Evolutionary conservation across 2,329 filamentous ascomycete genomes (phyloP).

Genomic region (Penicillium verrucosum): DNA sequence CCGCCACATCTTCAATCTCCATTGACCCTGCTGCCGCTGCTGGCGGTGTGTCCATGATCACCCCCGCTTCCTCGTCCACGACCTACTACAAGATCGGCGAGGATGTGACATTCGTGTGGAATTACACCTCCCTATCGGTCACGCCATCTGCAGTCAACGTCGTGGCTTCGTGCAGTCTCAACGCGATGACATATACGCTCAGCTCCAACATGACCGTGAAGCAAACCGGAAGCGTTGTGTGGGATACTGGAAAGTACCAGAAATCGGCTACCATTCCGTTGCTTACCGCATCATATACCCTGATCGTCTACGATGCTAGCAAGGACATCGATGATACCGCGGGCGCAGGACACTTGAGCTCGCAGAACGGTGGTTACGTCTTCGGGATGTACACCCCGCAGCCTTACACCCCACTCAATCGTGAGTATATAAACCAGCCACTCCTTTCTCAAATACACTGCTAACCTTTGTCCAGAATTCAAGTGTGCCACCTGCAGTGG

Average conservation of each 20-base stretch:
- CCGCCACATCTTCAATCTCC: slow-evolving; percentile 36
- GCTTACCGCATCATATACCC: slow-evolving; percentile 60
- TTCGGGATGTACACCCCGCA: slow-evolving; percentile 64
- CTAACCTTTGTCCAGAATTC: slow-evolving; percentile 43
- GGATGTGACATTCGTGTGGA: slow-evolving; percentile 63
- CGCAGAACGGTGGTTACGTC: slow-evolving; percentile 49
- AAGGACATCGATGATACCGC: slow-evolving; percentile 52
- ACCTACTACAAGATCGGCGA: slow-evolving; percentile 65
- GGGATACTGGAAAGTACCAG: slow-evolving; percentile 59
- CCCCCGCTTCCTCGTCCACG: slow-evolving; percentile 50
- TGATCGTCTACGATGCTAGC: slow-evolving; percentile 60
- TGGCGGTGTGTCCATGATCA: slow-evolving; percentile 62
- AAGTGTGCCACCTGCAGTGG: slow-evolving; percentile 57
- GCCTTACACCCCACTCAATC: slow-evolving; percentile 48
- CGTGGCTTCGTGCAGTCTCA: slow-evolving; percentile 58
- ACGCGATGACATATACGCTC: slow-evolving; percentile 61
- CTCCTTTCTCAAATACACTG: background rate
- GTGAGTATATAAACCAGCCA: slow-evolving; percentile 38
- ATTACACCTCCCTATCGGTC: slow-evolving; percentile 62
- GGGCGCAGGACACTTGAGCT: slow-evolving; percentile 54
- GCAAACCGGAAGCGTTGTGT: slow-evolving; percentile 53
- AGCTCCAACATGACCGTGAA: slow-evolving; percentile 56
- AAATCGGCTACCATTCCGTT: slow-evolving; percentile 50
- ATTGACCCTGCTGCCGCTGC: slow-evolving; percentile 55
- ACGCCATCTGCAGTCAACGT: slow-evolving; percentile 60